These are phyloP conservation scores for Prototheca cutis DNA, from an alignment of 163 green algal species.

Conservation along the genomic window DNA sequence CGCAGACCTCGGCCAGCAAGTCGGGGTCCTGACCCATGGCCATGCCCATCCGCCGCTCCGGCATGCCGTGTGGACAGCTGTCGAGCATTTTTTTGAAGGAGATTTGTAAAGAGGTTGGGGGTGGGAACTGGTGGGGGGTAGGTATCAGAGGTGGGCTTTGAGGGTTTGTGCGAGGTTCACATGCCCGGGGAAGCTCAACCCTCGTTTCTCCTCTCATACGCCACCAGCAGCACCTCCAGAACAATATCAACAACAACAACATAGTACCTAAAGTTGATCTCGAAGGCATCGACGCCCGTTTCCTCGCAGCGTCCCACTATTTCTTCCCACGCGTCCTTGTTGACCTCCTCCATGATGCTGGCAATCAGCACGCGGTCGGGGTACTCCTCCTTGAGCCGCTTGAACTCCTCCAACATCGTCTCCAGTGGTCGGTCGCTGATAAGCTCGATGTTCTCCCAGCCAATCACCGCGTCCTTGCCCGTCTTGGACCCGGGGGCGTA, in stretches of 20 bases:
- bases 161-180: too few relatives aligned
- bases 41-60: constrained; percentile 61
- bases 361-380: constrained; percentile 82
- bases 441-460: constrained; percentile 94
- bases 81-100: too few relatives aligned
- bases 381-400: constrained; percentile 78
- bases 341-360: constrained; percentile 92
- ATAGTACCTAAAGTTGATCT: constrained; percentile 98
- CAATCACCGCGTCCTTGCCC: constrained; percentile 85
- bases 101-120: too few relatives aligned
- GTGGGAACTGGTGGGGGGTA: too few relatives aligned
- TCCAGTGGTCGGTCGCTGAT: constrained; percentile 88
- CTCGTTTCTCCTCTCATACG: too few relatives aligned
- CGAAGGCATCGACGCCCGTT: constrained; percentile 87
- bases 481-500: constrained; percentile 30
- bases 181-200: too few relatives aligned
- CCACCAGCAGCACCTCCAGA: too few relatives aligned
- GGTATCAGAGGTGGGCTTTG: too few relatives aligned
- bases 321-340: constrained; percentile 82
- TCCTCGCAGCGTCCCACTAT: constrained; percentile 80
- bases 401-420: constrained; percentile 87
- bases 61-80: constrained; percentile 89
- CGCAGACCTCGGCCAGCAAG: constrained; percentile 68
- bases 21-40: constrained; percentile 86
- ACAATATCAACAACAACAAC: too few relatives aligned